phyloP scores from a whole-genome alignment of 2,329 filamentous ascomycete species.

The Alternaria metachromatica region DNA sequence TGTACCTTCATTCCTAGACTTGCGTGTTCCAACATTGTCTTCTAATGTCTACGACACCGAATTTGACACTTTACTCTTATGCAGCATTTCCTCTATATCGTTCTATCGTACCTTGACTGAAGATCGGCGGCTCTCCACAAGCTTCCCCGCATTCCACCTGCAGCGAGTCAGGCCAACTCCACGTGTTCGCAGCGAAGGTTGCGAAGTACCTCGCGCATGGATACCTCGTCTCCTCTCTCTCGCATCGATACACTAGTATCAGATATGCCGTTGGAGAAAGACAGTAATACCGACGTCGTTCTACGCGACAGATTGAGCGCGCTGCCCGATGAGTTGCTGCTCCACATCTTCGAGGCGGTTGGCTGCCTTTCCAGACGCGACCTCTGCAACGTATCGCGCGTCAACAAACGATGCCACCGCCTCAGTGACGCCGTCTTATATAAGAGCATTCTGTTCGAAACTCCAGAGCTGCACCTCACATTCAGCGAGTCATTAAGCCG shows the following conservation, averaged over 20 bases:
- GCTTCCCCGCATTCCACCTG: conserved; percentile 12
- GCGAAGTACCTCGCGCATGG: conserved; percentile 4
- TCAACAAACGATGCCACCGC: conserved; percentile 40
- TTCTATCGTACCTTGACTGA: not conserved
- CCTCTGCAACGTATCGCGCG: conserved; percentile 37
- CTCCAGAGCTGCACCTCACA: conserved; percentile 40
- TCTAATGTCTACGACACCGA: not conserved
- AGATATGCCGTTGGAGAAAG: not conserved
- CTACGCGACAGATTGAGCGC: conserved; percentile 21
- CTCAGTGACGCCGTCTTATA: conserved; percentile 42
- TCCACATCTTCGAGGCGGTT: conserved; percentile 39
- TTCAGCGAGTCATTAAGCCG: conserved; percentile 43
- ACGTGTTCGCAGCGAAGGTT: conserved; percentile 18
- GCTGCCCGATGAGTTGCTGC: conserved; percentile 41
- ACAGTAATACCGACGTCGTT: not conserved
- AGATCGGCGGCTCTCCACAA: conserved; percentile 6
- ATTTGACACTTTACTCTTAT: not conserved
- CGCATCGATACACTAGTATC: conserved; percentile 1
- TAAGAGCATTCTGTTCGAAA: conserved; percentile 41
- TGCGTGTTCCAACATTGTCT: not conserved
- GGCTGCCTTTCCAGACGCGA: conserved; percentile 33
- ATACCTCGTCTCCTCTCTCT: not conserved
- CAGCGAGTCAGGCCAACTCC: conserved; percentile 14
- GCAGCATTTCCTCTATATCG: not conserved
- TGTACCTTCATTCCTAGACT: not conserved